Evolutionary conservation across 257 asterid species (phyloP), one percentile per base, ranked within the genome.

Genomic region (Salvia hispanica): DNA sequence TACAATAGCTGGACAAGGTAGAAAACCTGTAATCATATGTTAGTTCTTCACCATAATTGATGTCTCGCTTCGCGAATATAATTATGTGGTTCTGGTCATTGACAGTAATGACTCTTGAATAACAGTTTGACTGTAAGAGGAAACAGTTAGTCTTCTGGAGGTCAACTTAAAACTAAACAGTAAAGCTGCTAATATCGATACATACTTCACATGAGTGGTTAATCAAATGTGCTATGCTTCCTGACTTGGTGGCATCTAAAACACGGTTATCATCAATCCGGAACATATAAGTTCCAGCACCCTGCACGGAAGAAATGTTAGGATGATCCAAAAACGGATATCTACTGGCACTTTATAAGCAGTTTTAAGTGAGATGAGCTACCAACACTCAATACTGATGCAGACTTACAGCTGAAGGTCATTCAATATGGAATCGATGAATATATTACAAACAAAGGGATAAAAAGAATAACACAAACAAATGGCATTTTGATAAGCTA

Each of bases 271-370:
- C 97, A 76, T 88, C 95, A 67, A 94, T 82, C 57, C 98, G 84
- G 58, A 94, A 94, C 99, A 94, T 91, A 78, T 94, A 94, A 36
- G 99, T 94, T 74, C 99, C 99, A 79, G 99, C 99, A 69, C 99
- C 99, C 99, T 94, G 90, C 73, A 64, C 3, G 57, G 39, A 18
- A 62, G 28, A 76, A 67, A 74, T 9, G 44, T 73, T 53, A 67
- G 21, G 18, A 60, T 53, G 61, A 48, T 71, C 53, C 53, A 28
- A 31, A 66, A 50, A n/a, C 52, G 71, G 61, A 55, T 73, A 16
- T 36, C 45, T 36, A 53, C 66, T 37, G 47, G 61, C 51, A 62
- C 46, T 28, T 33, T 37, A 58, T 57, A 60, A 50, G 73, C 61
- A 74, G 39, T 50, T 45, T 51, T 47, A 58, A 60, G 51, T 7